Base-by-base conservation (phyloP, 1,139 yeast genomes). In the Lodderomyces jiufengensis region DNA sequence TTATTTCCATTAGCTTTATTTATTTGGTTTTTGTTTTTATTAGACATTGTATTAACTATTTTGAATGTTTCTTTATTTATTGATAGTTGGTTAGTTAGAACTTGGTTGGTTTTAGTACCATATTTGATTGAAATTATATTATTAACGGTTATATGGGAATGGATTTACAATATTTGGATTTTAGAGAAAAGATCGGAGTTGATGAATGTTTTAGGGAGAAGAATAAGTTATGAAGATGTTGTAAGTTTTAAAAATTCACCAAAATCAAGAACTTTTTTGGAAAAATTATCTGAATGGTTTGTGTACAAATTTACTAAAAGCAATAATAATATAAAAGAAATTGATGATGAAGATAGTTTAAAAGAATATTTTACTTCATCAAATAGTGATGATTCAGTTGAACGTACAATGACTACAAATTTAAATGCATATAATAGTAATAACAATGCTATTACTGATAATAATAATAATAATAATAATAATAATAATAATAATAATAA, bases 71-170 rank as follows among this genome's bases (percentile, higher is more conserved):
- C 52, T 4, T 31, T 53, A 11, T 57, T 61, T 56, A 37, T 51
- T 15, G n/a, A 35, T 21, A 37, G 53, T 41, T 61, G 73, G 75
- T 51, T 49, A 11, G 51, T 50, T 9, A 38, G 49, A 25, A 57
- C 65, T 5, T 74, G 79, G 79, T 46, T 73, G 3, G 49, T 57
- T 3, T 54, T 63, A 16, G 40, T 71, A 3, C 67, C 72, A 0
- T 47, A 47, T 22, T 53, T 72, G 31, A 36, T 70, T 5, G 70
- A 70, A 36, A 54, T 71, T 18, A 61, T 66, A 21, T 44, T 68
- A 9, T 51, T 70, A 11, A 62, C 74, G 3, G 57, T 64, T 1
- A 54, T 70, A 1, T 74, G 79, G 79, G 79, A 74, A 51, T 74
- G 79, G 80, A 48, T 72, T 6, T 65, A 57, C 43, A 65, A 67